A percentile compares a stretch with the other conserved stretches of the same genome.
phyloP scores from a whole-genome alignment of 2,329 filamentous ascomycete genomes.

The Alternaria brassicae region DNA sequence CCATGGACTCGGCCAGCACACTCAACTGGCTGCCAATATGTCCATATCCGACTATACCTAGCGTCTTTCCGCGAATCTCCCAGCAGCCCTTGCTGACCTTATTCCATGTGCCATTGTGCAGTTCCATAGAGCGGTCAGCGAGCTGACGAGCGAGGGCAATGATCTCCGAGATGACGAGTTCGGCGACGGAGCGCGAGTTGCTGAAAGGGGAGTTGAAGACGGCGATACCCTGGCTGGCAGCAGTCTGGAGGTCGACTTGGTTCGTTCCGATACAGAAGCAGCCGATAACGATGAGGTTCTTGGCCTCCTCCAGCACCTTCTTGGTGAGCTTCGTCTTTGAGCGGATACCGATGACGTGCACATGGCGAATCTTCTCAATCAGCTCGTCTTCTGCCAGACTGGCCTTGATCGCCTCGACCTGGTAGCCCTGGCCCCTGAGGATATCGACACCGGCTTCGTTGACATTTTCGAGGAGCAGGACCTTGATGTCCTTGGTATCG shows the following conservation, averaged over 20 bases:
- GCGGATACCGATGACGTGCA: conserved; percentile 96
- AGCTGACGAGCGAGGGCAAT: conserved; percentile 91
- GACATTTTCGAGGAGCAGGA: conserved; percentile 93
- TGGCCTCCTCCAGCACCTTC: conserved; percentile 84
- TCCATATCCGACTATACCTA: conserved; percentile 95
- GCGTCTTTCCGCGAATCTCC: conserved; percentile 97
- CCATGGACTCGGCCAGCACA: conserved; percentile 95
- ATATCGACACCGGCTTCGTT: conserved; percentile 89
- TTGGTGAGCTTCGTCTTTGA: conserved; percentile 96
- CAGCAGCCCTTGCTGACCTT: conserved; percentile 97
- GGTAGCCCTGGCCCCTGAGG: conserved; percentile 85
- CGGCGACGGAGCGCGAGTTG: conserved; percentile 95
- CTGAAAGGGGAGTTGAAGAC: conserved; percentile 99
- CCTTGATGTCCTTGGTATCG: conserved; percentile 94
- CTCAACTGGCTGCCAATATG: conserved; percentile 97
- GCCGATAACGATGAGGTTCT: conserved; percentile 92
- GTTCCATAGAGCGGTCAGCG: conserved; percentile 88
- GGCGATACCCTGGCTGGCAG: conserved; percentile 84
- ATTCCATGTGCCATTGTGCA: conserved; percentile 96
- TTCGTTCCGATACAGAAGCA: conserved; percentile 99
- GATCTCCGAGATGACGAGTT: conserved; percentile 93
- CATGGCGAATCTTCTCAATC: conserved; percentile 96
- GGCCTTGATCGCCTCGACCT: conserved; percentile 89
- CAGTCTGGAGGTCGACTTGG: conserved; percentile 86
- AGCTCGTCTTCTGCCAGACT: conserved; percentile 91